Percentiles rank a stretch among this genome's conserved stretches.
Evolutionary conservation across 2,329 filamentous ascomycete genomes (phyloP).

Genomic region (Aspergillus pseudotamarii): DNA sequence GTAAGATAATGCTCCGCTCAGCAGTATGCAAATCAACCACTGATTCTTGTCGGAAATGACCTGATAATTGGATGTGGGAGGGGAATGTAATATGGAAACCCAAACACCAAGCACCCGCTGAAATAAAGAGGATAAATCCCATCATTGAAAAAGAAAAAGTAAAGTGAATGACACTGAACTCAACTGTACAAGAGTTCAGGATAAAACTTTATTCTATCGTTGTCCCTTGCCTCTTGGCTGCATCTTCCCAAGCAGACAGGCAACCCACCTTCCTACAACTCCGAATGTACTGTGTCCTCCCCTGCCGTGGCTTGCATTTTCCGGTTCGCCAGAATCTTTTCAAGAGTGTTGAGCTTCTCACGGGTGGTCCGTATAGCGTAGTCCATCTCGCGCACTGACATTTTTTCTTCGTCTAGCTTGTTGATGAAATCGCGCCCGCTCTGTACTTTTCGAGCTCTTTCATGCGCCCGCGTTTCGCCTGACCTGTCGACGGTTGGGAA

Average conservation of each 20-base stretch:
- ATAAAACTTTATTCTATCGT: background rate
- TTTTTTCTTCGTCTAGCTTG: conserved; percentile 64
- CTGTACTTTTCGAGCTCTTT: conserved; percentile 35
- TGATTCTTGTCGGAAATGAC: background rate
- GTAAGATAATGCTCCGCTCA: conserved; percentile 5
- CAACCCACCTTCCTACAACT: conserved; percentile 22
- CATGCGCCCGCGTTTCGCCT: conserved; percentile 46
- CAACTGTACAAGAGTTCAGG: conserved; percentile 11
- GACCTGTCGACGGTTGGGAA: conserved; percentile 37
- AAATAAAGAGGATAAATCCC: background rate
- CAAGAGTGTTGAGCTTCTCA: conserved; percentile 76
- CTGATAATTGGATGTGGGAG: background rate
- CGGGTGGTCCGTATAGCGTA: conserved; percentile 85
- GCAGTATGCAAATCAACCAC: conserved; percentile 7
- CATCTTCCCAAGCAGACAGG: background rate
- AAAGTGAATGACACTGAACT: conserved; percentile 11
- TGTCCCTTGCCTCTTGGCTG: background rate
- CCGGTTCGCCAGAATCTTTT: conserved; percentile 68
- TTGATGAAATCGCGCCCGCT: conserved; percentile 55
- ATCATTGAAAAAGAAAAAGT: conserved; percentile 4
- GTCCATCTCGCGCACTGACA: conserved; percentile 73
- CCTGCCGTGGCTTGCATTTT: conserved; percentile 34
- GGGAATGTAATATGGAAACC: background rate
- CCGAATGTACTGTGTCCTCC: conserved; percentile 24
- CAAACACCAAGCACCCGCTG: conserved; percentile 1